These are phyloP conservation scores for Aschersonia sp. DNA, from an alignment of 2,329 filamentous ascomycete species.

Conservation along the genomic window DNA sequence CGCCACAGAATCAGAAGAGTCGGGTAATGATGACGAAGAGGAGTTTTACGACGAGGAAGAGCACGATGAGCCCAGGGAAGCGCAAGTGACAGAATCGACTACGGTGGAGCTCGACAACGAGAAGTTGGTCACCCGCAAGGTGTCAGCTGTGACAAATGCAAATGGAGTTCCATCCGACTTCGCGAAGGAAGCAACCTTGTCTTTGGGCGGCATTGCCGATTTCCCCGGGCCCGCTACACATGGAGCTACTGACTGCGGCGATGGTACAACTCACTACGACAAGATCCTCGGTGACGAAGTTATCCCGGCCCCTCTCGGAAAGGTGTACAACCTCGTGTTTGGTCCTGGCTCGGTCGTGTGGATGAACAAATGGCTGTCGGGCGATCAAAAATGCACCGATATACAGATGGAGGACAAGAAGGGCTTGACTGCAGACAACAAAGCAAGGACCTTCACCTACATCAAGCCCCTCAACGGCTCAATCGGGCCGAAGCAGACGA, in stretches of 20 bases:
- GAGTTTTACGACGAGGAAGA: slow-evolving; percentile 72
- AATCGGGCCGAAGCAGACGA: slow-evolving; percentile 87
- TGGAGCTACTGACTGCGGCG: slow-evolving; percentile 71
- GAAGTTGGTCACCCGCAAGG: slow-evolving; percentile 54
- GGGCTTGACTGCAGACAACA: slow-evolving; percentile 61
- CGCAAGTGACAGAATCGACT: slow-evolving; percentile 23
- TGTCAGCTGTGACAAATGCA: slow-evolving; percentile 38
- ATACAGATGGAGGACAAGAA: slow-evolving; percentile 75
- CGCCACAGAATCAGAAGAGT: slow-evolving; percentile 40
- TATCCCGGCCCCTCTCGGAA: slow-evolving; percentile 76
- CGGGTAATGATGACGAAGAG: slow-evolving; percentile 56
- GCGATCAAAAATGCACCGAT: slow-evolving; percentile 83
- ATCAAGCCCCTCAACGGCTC: slow-evolving; percentile 77
- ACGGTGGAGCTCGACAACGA: slow-evolving; percentile 38
- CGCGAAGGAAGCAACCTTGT: slow-evolving; percentile 26
- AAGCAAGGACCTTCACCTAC: slow-evolving; percentile 63
- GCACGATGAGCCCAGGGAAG: slow-evolving; percentile 60
- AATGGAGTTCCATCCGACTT: slow-evolving; percentile 31
- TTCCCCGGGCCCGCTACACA: slow-evolving; percentile 80
- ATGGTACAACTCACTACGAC: slow-evolving; percentile 67
- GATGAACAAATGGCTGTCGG: slow-evolving; percentile 74
- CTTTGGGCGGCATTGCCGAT: slow-evolving; percentile 35
- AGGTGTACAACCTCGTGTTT: slow-evolving; percentile 80
- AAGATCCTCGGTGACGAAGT: slow-evolving; percentile 73
- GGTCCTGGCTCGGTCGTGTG: slow-evolving; percentile 66